Evolutionary conservation across 2,329 filamentous ascomycete species (phyloP), one percentile per base, ranked within the genome.

Genomic region (Trichoderma brevicompactum): DNA sequence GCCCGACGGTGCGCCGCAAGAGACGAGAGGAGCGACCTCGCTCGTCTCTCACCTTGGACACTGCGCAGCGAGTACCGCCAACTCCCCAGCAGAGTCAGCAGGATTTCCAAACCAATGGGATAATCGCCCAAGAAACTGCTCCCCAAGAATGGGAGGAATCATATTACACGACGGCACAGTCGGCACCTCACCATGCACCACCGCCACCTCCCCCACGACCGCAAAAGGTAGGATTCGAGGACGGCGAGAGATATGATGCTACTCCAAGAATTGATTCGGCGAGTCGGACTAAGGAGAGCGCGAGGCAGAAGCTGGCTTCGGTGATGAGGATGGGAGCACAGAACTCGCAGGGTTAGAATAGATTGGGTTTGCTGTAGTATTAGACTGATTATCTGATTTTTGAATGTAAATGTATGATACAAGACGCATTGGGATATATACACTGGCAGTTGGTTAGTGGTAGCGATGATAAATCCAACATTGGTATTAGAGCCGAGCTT

Each of bases 281-380:
- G 1, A 70, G 70, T 7, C 65, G 68, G 12, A 67, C 69, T 0
- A 72, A 72, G 60, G 75, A 78, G 49, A 74, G 75, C 28, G 72
- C 75, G 9, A 68, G 76, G 63, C 72, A 77, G 66, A 71, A 74
- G 65, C 66, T 78, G 65, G 74, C 74, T 15, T 73, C 72, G 54
- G 73, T 74, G 4, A 76, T 77, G 75, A 73, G 74, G 62, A 69
- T 74, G 55, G 72, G 71, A 34, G 88, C 92, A 75, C 92, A 92
- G 36, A 56, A 34, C 2, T 36, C 48, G 28, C 50, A 65, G 50
- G 38, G 23, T n/a, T 65, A 6, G 62, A 23, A 40, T 54, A 38
- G 36, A 10, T 38, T 38, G 36, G 36, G 7, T 38, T 7, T 2
- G 36, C 36, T 38, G 36, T 38, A 7, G 36, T 38, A 10, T 38